Evolutionary conservation across 2,329 filamentous ascomycete species (phyloP).

Genomic region (Fusarium fracticaudum): DNA sequence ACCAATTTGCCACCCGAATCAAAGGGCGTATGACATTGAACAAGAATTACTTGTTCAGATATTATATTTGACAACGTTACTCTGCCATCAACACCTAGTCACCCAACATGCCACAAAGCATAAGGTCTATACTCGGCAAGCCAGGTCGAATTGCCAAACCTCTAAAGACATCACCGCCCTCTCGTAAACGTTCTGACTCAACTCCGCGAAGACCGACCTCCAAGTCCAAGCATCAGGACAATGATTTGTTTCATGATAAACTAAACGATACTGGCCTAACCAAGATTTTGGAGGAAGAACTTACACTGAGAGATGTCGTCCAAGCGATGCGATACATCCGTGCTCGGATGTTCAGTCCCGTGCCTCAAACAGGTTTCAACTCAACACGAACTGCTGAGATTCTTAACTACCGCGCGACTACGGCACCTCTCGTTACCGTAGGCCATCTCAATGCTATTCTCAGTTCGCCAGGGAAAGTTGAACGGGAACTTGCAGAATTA

Average conservation of each 20-base stretch:
- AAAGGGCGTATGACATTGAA: slow-evolving; percentile 8
- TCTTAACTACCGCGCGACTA: slow-evolving; percentile 65
- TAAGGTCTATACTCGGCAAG: slow-evolving; percentile 52
- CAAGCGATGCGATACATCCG: slow-evolving; percentile 73
- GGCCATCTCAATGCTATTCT: slow-evolving; percentile 74
- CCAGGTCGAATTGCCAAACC: slow-evolving; percentile 50
- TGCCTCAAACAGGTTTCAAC: slow-evolving; percentile 72
- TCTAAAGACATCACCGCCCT: slow-evolving; percentile 21
- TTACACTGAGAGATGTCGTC: slow-evolving; percentile 68
- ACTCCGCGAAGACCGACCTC: slow-evolving; percentile 41
- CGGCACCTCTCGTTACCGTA: slow-evolving; percentile 72
- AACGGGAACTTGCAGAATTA: slow-evolving; percentile 73
- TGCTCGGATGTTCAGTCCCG: slow-evolving; percentile 68
- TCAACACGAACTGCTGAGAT: slow-evolving; percentile 71
- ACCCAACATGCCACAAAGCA: slow-evolving; percentile 43
- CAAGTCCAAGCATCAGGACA: slow-evolving; percentile 37
- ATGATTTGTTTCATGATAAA: slow-evolving; percentile 51
- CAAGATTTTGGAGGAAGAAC: slow-evolving; percentile 62
- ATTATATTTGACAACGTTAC: not conserved
- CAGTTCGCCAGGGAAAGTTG: slow-evolving; percentile 68
- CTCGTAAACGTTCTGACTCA: slow-evolving; percentile 29
- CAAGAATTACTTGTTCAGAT: not conserved
- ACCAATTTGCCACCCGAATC: slow-evolving; percentile 25
- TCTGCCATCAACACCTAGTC: not conserved
- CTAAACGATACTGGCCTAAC: slow-evolving; percentile 70